Conservation (phyloP, 495 filamentous ascomycete genomes). For the Talaromyces liani region DNA sequence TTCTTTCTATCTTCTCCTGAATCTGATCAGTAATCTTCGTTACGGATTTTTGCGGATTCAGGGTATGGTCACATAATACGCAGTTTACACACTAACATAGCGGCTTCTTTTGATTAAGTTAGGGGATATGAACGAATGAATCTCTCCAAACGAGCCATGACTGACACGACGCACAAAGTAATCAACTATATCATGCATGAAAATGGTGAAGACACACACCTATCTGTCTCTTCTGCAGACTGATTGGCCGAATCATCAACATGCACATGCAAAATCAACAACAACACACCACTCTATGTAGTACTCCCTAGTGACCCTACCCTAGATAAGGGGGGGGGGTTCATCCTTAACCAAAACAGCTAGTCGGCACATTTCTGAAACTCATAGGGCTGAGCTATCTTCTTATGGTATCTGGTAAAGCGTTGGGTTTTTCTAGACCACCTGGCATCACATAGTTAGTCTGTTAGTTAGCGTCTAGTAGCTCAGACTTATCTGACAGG, state of each 20-base stretch:
- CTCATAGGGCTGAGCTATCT: background rate
- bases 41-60: background rate
- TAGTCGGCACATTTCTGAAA: background rate
- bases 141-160: background rate
- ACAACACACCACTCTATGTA: background rate
- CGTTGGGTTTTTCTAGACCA: background rate
- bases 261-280: background rate
- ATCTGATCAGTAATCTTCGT: background rate
- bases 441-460: no score
- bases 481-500: background rate
- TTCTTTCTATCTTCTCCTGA: background rate
- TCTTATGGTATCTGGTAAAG: background rate
- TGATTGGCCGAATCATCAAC: background rate
- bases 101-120: background rate
- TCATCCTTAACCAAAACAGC: background rate
- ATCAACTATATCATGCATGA: background rate
- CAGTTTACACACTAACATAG: background rate
- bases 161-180: background rate
- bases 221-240: background rate
- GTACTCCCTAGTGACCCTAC: background rate
- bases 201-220: background rate
- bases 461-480: background rate
- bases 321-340: background rate
- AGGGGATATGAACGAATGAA: background rate
- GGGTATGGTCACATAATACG: background rate